These are phyloP conservation scores for Metschnikowia noctiluminum DNA, from an alignment of 805 yeast species.

Conservation along the genomic window DNA sequence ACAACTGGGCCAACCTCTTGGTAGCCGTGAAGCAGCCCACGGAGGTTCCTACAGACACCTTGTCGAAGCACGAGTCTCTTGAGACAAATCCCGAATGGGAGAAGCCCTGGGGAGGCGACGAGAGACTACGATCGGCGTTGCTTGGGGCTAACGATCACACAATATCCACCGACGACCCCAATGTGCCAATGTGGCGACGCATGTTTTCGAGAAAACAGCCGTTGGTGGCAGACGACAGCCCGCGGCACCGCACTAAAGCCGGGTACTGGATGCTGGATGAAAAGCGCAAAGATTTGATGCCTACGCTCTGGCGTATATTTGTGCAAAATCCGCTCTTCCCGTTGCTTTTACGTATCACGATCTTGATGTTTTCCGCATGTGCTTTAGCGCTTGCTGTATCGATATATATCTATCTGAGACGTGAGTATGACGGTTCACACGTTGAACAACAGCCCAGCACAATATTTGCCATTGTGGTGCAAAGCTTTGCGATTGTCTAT, in stretches of 20 bases:
- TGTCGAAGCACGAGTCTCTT: constrained; percentile 24
- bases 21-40: constrained; percentile 45
- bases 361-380: constrained; percentile 50
- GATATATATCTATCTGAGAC: constrained; percentile 44
- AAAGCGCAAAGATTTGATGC: constrained; percentile 61
- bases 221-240: constrained; percentile 14
- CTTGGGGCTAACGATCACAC: constrained; percentile 35
- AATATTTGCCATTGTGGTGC: constrained; percentile 86
- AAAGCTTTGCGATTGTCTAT: constrained; percentile 72
- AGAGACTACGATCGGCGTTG: constrained; percentile 53
- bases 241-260: constrained; percentile 49
- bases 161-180: constrained; percentile 20
- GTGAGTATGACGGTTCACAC: constrained; percentile 29
- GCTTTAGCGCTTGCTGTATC: constrained; percentile 72
- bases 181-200: constrained; percentile 10
- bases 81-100: constrained; percentile 40
- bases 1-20: constrained; percentile 52
- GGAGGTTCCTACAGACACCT: constrained; percentile 29
- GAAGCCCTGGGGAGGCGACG: constrained; percentile 69
- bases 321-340: constrained; percentile 81
- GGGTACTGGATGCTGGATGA: constrained; percentile 67
- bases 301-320: constrained; percentile 55
- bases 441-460: constrained; percentile 82
- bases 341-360: constrained; percentile 57
- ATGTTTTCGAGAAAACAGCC: constrained; percentile 10